Conservation (phyloP, 2,329 filamentous ascomycete genomes). For the Lecanoromycetidae sp. region DNA sequence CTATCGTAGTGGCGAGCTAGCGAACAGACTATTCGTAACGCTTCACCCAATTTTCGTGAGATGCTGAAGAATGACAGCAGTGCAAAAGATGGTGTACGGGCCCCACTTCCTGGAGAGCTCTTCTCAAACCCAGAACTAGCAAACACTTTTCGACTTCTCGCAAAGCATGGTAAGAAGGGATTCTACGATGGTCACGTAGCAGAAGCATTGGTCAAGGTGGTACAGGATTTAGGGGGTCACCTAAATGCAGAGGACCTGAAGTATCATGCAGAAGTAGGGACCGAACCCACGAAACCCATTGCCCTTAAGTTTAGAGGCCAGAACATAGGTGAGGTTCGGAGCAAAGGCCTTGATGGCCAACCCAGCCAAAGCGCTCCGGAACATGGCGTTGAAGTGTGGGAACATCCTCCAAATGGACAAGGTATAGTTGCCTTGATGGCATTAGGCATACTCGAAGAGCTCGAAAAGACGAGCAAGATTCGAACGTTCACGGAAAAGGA, state of each 20-base stretch:
- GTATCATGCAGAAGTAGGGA: conserved; percentile 60
- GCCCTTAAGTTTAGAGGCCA: conserved; percentile 67
- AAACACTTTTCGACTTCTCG: conserved; percentile 67
- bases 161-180: conserved; percentile 68
- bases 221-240: conserved; percentile 62
- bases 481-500: conserved; percentile 56
- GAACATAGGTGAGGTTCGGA: conserved; percentile 38
- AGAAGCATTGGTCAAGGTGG: conserved; percentile 65
- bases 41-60: conserved; percentile 76
- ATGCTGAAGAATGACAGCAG: conserved; percentile 69
- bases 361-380: conserved; percentile 31
- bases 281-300: conserved; percentile 73
- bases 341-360: conserved; percentile 32
- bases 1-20: conserved; percentile 54
- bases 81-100: conserved; percentile 56
- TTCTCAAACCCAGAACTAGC: conserved; percentile 77
- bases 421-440: conserved; percentile 93
- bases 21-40: conserved; percentile 52
- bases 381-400: conserved; percentile 71
- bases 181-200: conserved; percentile 84
- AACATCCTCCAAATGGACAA: conserved; percentile 93
- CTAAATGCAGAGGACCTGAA: conserved; percentile 69
- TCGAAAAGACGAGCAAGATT: conserved; percentile 65
- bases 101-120: conserved; percentile 70
- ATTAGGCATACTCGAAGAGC: conserved; percentile 75